Base-by-base conservation (phyloP, 805 yeast species). In the Torulaspora delbrueckii region DNA sequence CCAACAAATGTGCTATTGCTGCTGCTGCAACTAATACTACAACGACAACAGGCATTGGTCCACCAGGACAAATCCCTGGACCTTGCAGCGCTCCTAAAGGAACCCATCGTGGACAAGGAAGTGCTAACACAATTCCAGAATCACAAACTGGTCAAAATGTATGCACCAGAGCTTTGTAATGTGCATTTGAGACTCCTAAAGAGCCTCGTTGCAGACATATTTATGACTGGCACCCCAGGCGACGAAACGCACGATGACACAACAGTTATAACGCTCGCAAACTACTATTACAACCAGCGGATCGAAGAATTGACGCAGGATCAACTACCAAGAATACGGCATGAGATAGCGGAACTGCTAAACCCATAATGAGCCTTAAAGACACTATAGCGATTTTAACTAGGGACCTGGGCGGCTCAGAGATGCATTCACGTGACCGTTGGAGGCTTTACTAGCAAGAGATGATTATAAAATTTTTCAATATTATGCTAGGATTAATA, bases 81-180 rank as follows among this genome's bases (percentile, higher is more conserved):
- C 13, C 34, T 55, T 13, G 46, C 53, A 1, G 38, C 49, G 25
- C 44, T 62, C 12, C 33, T 60, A 19, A 14, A 9, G 10, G 57
- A 60, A 1, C 69, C 69, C 1, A 42, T 60, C 9, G 48, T 65
- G 1, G 67, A 65, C 43, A 50, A 48, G 18, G 49, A 45, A 4
- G 42, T 55, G 1, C 37, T 62, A 5, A 28, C 42, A 3, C 45
- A 51, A 31, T 62, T 63, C 30, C 52, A 37, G 16, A 37, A 32
- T 2, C 67, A 65, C 43, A 54, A 48, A 8, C 26, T 65, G 16
- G 57, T 57, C 3, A 45, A 51, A 26, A 30, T 61, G 31, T 56
- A 58, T 42, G 48, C 58, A 1, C 62, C 67, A 5, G 63, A 58
- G 8, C 43, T 59, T 2, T 30, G 35, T 5, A 38, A 45, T 8